Evolutionary conservation across 2,329 filamentous ascomycete species (phyloP).

Genomic region (Didymella lethalis): DNA sequence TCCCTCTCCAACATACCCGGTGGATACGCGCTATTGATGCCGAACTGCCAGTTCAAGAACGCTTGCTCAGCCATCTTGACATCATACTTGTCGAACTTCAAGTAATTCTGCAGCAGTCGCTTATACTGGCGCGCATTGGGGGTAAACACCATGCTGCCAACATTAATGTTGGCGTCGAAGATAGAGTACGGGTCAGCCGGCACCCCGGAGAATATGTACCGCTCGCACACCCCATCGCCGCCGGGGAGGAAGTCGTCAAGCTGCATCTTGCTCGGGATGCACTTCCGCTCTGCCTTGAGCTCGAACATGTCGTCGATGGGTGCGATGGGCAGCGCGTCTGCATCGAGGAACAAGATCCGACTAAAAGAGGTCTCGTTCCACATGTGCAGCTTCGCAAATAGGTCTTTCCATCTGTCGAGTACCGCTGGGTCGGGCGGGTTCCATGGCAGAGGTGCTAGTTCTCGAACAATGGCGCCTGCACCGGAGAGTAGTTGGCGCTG

Average conservation of each 20-base stretch:
- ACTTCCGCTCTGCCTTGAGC: constrained; percentile 29
- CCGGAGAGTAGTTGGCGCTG: constrained; percentile 43
- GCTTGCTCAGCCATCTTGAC: constrained; percentile 46
- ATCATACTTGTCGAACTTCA: constrained; percentile 42
- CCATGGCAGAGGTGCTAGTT: constrained; percentile 42
- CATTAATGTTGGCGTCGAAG: constrained; percentile 35
- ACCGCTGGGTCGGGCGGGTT: constrained; percentile 33
- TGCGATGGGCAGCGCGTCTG: constrained; percentile 43
- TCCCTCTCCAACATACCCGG: constrained; percentile 32
- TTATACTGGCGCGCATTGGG: constrained; percentile 42
- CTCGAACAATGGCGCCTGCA: constrained; percentile 45
- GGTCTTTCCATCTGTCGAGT: constrained; percentile 43
- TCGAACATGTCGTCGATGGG: constrained; percentile 46
- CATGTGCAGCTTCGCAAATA: constrained; percentile 50
- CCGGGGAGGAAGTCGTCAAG: constrained; percentile 37
- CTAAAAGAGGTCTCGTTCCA: constrained; percentile 45
- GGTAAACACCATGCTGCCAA: constrained; percentile 44
- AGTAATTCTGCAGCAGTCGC: constrained; percentile 44
- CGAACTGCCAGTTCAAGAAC: constrained; percentile 47
- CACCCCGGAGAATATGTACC: constrained; percentile 40
- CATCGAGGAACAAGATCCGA: constrained; percentile 46
- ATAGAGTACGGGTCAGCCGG: constrained; percentile 24
- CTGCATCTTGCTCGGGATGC: constrained; percentile 32
- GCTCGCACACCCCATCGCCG: constrained; percentile 37
- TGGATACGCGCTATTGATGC: constrained; percentile 39